A percentile compares a stretch with the other conserved stretches of the same genome.
These are phyloP conservation scores for Diutina neorugosa DNA, from an alignment of 1,139 yeast species.

Conservation along the genomic window DNA sequence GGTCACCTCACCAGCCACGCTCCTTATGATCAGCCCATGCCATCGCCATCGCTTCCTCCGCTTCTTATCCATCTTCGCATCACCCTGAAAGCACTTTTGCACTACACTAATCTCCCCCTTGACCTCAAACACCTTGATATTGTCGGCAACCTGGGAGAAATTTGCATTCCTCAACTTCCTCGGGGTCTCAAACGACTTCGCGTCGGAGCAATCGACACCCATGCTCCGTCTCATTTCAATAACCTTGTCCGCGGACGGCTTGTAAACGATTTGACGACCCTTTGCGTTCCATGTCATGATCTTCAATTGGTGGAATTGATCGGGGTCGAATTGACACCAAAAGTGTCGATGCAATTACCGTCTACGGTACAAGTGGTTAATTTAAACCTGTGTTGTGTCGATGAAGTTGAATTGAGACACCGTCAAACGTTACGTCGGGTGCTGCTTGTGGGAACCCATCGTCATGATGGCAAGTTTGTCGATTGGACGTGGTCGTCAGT, in stretches of 20 bases:
- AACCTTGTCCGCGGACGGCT: background rate
- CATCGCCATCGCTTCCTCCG: background rate
- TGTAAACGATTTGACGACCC: background rate
- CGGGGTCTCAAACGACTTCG: background rate
- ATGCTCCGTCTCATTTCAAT: background rate
- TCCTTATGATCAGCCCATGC: background rate
- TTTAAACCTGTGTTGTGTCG: background rate
- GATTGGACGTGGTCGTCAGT: background rate
- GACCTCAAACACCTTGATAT: background rate
- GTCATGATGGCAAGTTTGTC: background rate
- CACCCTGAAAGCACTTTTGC: background rate
- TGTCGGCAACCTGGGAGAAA: background rate
- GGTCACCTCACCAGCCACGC: background rate
- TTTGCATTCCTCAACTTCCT: background rate
- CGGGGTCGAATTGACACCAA: background rate
- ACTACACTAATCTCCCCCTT: background rate
- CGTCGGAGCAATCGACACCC: background rate
- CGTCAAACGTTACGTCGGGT: background rate
- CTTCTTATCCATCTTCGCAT: background rate
- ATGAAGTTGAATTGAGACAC: background rate
- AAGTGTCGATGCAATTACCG: background rate
- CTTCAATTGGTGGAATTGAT: background rate
- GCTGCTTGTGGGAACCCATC: background rate
- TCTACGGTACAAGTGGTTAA: background rate
- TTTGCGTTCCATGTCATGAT: background rate